Evolutionary conservation across 1,284 basidiomycete species (phyloP), one percentile per base, ranked within the genome.

Genomic region (Phylloporus sp.): DNA sequence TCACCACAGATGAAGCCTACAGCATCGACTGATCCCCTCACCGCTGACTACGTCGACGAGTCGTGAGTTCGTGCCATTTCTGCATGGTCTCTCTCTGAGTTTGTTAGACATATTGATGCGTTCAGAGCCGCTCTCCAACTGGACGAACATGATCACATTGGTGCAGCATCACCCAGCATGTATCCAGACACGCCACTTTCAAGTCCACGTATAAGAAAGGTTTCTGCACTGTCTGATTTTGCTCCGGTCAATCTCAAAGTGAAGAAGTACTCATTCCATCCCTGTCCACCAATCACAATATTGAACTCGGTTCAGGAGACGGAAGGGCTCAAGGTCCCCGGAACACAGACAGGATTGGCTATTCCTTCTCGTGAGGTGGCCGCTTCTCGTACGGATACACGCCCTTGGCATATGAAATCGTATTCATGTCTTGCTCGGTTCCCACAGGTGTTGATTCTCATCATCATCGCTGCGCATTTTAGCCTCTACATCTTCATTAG

Each of bases 161-260:
- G 80, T 60, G 80, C 82, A 25, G 75, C 78, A 20, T 79, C 80
- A 17, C 74, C 78, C 1, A 65, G 68, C 41, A 63, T 59, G 2
- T 61, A 58, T 61, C 76, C 81, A 45, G 77, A 72, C 15, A 75
- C 76, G 1, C 76, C 74, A 71, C 77, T 63, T 27, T 79, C 77
- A 64, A 78, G 78, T 65, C 78, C 81, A 25, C 83, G 83, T 39
- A 83, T 87, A 45, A 81, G 91, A 75, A 96, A 95, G 81, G 89
- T 98, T 20, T 91, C 94, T 63, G 95, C 96, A 1, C 83, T 97
- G 57, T 95, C 93, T 15, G 96, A 98, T 80, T 98, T 97, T 78
- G 96, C 96, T 2, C 96, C 96, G 0, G 90, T 98, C 25, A 94
- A 97, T 77, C 81, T 94, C 71, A 90, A 86, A 75, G 91, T 97